Base-by-base conservation (phyloP, 2,329 filamentous ascomycete species). In the Myotisia sp. region DNA sequence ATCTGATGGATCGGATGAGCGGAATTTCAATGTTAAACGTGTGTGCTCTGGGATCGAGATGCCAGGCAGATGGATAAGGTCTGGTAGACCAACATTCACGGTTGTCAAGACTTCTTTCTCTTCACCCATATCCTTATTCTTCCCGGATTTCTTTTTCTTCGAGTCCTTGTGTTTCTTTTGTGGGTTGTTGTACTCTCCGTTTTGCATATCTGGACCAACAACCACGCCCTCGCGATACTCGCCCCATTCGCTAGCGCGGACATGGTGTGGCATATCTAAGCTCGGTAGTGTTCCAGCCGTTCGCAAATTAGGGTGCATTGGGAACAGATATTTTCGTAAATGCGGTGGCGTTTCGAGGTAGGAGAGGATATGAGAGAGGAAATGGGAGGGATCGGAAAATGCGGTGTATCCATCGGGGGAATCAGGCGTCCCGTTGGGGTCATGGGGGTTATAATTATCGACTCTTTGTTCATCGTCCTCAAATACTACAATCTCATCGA, bases 321-420 rank as follows among this genome's bases (percentile, higher is more conserved):
- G 76, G 46, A 92, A 87, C 3, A 92, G 65, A 2, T 67, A 59
- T 51, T 76, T 76, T 47, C 81, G 74, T 58, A 92, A 74, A 56
- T 90, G 79, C 1, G 83, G 81, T 19, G 84, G 84, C 3, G 80
- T 80, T 56, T 92, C 84, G 40, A 92, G 71, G 57, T 85, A 92
- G 39, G 72, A 76, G 5, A 92, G 64, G 5, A 92, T 60, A 50
- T 90, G 83, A 33, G 74, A 69, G 14, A 92, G 66, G 58, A 87
- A 92, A 58, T 86, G 78, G 38, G 75, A 75, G 1, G 82, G 82
- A 48, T 90, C 78, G 9, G 72, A 65, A 50, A 76, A 79, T 42
- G 76, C 79, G 1, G 79, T 84, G 41, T 69, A 67, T 41, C 60
- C 58, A 31, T 65, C 58, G 33, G 42, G 4, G n/a, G n/a, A n/a